Base-by-base conservation (phyloP, 2,329 filamentous ascomycete genomes). In the Boeremia exigua region DNA sequence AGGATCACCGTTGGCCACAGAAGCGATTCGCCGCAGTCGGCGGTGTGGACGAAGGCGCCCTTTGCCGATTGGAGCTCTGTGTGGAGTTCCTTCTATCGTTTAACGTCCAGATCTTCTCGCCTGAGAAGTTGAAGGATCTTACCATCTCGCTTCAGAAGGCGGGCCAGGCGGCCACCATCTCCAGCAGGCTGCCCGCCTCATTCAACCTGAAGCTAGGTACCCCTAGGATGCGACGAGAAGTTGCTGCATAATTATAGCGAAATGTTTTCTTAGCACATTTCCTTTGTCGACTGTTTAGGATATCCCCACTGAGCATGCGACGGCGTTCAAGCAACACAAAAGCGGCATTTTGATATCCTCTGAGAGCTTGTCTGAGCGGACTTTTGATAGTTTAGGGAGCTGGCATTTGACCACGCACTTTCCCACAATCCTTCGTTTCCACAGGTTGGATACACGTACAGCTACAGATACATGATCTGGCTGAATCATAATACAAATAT, bases 1-100 rank as follows among this genome's bases (percentile, higher is more conserved):
- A 99, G 75, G 94, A 98, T 74, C 83, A 94, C 49, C 90, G 88
- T 65, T 96, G 96, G 77, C 86, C 91, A 8, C 94, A 97, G 77
- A 83, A 83, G 56, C 89, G 92, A 51, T 87, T 97, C 62, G 88
- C 94, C 15, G 89, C 88, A 62, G 93, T 98, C 1, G 94, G 95
- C 37, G 94, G 94, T 15, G 92, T 98, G 14, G 91, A 86, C 68
- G 89, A 91, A 71, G 79, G 81, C 15, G 92, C 98, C 76, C 82
- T 99, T 47, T 89, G 90, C 36, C 84, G 90, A 56, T 79, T 98
- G 37, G 95, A 98, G 79, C 90, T 98, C 58, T 92, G 89, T 42
- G 70, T 82, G 10, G 81, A 80, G 56, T 82, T 80, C 53, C 78
- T 77, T 29, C 63, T 73, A n/a, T 69, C 71, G 2, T 77, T 77